Percentiles rank a stretch among this genome's conserved stretches.
Evolutionary conservation across 202 grass and related monocot genomes (phyloP).

Genomic region (Cymbopogon flexuosus): DNA sequence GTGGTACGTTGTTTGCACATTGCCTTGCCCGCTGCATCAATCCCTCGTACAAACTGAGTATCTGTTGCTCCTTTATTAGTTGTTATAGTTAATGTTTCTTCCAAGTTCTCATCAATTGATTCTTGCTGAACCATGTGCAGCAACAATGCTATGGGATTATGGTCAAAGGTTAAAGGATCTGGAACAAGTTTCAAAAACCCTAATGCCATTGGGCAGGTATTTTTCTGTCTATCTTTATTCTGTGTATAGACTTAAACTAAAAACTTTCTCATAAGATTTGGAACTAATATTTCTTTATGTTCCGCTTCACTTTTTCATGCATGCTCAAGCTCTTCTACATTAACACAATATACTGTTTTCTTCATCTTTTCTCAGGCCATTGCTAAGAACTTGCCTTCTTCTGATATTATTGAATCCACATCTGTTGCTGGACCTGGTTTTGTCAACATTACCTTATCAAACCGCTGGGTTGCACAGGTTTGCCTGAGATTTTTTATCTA

Average conservation of each 20-base stretch:
- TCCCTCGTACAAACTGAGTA: neutral
- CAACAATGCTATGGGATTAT: conserved; percentile 94
- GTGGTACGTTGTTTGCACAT: conserved; percentile 48
- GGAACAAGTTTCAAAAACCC: conserved; percentile 79
- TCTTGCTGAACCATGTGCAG: conserved; percentile 45
- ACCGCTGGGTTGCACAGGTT: conserved; percentile 82
- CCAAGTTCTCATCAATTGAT: neutral
- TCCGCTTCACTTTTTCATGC: neutral
- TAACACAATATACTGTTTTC: neutral
- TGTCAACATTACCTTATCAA: conserved; percentile 87
- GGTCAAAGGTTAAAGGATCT: conserved; percentile 87
- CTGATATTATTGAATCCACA: conserved; percentile 80
- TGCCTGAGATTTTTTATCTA: conserved; percentile 4
- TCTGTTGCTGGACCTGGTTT: conserved; percentile 95
- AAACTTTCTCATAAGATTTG: neutral
- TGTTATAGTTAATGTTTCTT: neutral
- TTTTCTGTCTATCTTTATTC: neutral
- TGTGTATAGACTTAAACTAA: neutral
- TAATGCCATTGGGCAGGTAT: conserved; percentile 80
- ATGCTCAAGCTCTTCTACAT: conserved; percentile 2
- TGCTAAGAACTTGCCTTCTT: conserved; percentile 68
- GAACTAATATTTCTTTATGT: neutral
- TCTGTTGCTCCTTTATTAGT: conserved; percentile 3
- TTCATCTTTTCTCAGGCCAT: conserved; percentile 53
- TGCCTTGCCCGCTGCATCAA: neutral